A percentile compares a stretch with the other conserved stretches of the same genome.
Conservation (phyloP, 1,284 basidiomycete genomes). For the Chalciporus sp. region DNA sequence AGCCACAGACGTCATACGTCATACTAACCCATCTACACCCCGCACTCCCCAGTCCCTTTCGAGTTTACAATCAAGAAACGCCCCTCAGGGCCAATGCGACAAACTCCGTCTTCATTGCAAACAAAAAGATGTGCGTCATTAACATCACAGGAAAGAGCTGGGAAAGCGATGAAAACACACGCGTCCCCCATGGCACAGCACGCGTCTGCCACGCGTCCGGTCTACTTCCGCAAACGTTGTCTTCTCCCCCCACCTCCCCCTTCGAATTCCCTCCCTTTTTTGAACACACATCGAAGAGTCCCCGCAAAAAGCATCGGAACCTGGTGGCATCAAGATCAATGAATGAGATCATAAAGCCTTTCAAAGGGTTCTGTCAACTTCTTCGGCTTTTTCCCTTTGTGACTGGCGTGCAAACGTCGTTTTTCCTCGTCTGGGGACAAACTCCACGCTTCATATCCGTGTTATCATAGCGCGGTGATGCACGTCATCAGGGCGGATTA, state of each 20-base stretch:
- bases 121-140: slow-evolving; percentile 17
- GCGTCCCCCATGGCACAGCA: slow-evolving; percentile 32
- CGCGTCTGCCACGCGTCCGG: slow-evolving; percentile 26
- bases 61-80: slow-evolving; percentile 15
- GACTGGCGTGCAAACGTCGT: neutral
- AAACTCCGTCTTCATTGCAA: slow-evolving; percentile 5
- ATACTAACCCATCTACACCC: slow-evolving; percentile 11
- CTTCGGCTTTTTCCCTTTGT: neutral
- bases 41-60: slow-evolving; percentile 17
- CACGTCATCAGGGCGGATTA: slow-evolving; percentile 4
- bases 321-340: neutral
- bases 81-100: slow-evolving; percentile 12
- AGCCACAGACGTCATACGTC: slow-evolving; percentile 19
- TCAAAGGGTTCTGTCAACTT: neutral
- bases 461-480: neutral
- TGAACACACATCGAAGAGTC: neutral
- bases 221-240: slow-evolving; percentile 10
- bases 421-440: slow-evolving; percentile 1
- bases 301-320: slow-evolving; percentile 9
- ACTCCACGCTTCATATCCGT: slow-evolving; percentile 17
- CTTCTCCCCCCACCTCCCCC: neutral
- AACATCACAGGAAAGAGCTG: slow-evolving; percentile 14
- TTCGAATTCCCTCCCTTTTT: neutral
- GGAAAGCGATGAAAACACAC: slow-evolving; percentile 20
- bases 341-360: slow-evolving; percentile 16